These are phyloP conservation scores for Cydonia oblonga DNA, from an alignment of 331 rosid genomes.

Conservation along the genomic window DNA sequence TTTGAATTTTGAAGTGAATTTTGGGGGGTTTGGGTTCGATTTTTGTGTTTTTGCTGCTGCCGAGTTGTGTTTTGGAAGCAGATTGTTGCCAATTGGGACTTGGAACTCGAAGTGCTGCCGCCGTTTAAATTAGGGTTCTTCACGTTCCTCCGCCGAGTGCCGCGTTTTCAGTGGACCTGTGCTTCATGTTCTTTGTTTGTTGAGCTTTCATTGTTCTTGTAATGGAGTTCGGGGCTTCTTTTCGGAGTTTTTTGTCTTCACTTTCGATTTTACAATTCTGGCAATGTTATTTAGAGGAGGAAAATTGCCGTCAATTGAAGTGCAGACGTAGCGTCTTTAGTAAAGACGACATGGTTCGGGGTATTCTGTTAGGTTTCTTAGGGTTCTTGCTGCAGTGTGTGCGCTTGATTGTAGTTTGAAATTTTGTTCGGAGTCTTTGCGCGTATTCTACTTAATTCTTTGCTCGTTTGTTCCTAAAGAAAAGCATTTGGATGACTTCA, in stretches of 20 bases:
- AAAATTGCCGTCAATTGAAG: conserved; percentile 11
- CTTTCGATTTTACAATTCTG: background rate
- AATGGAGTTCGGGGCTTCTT: background rate
- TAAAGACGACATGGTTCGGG: background rate
- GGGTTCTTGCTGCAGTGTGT: no score
- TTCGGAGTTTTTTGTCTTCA: background rate
- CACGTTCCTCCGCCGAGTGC: background rate
- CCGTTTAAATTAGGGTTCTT: conserved; percentile 18
- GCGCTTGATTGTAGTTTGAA: background rate
- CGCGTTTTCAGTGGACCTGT: background rate
- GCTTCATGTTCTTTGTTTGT: background rate
- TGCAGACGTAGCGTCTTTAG: background rate
- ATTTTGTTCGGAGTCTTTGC: background rate
- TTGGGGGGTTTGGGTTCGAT: conserved; percentile 10
- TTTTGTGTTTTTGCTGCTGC: background rate
- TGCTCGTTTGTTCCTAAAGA: background rate
- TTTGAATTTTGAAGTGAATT: conserved; percentile 9
- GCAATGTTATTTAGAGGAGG: background rate
- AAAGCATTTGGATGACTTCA: background rate
- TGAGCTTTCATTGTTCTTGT: background rate
- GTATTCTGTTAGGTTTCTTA: background rate
- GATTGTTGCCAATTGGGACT: conserved; percentile 12
- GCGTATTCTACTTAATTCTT: background rate
- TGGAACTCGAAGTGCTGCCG: background rate
- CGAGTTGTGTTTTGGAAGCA: conserved; percentile 7